phyloP scores from a whole-genome alignment of 345 rosid genomes.

The Populus nigra region DNA sequence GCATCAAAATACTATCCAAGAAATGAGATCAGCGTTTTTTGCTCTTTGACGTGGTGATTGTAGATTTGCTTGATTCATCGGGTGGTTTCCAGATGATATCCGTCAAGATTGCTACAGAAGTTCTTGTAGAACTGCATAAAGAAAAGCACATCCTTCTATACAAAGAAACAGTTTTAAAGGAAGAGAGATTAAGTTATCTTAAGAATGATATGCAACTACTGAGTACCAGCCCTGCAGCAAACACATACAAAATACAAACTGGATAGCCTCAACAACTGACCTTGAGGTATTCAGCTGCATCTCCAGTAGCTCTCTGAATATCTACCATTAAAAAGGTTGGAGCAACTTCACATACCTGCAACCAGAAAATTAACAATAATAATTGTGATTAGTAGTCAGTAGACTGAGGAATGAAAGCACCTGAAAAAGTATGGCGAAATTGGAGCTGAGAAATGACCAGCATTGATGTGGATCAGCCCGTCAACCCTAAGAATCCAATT shows the following conservation, averaged over 20 bases:
- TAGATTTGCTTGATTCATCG: constrained; percentile 50
- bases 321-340: constrained; percentile 86
- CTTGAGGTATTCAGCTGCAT: constrained; percentile 68
- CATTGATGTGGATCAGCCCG: constrained; percentile 12
- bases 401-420: neutral
- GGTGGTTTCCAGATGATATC: constrained; percentile 95
- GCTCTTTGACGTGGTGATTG: constrained; percentile 57
- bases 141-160: neutral
- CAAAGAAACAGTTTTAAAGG: neutral
- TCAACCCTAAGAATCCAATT: too few relatives aligned
- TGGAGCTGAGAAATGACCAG: constrained; percentile 47
- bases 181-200: neutral
- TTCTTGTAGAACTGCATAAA: constrained; percentile 80
- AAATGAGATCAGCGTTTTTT: constrained; percentile 47
- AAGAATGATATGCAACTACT: neutral
- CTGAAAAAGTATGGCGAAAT: neutral
- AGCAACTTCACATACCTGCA: constrained; percentile 87
- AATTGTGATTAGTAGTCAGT: neutral
- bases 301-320: constrained; percentile 72
- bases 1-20: neutral
- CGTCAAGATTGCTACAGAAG: constrained; percentile 72
- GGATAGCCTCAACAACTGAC: constrained; percentile 32
- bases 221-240: neutral
- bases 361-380: neutral
- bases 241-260: neutral